Evolutionary conservation across 2,329 filamentous ascomycete genomes (phyloP), one percentile per base, ranked within the genome.

Genomic region (Fusarium proliferatum): DNA sequence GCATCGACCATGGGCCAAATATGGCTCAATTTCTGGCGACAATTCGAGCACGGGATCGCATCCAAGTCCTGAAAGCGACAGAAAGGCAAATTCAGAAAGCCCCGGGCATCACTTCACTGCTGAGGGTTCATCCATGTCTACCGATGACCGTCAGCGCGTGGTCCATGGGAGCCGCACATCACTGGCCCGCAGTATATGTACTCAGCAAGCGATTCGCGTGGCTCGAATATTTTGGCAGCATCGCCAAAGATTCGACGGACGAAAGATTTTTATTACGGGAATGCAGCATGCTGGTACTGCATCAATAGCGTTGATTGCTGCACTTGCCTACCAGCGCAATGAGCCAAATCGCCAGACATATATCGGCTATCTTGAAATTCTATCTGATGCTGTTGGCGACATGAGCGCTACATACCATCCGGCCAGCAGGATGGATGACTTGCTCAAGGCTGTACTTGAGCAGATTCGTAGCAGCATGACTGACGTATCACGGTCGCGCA

Each of bases 211-310:
- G 8, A 86, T 88, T 62, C 80, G 86, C 1, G 85, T 89, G 1
- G 85, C 86, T 0, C 82, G 85, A 28, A 88, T 89, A 65, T 88
- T 88, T 74, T 87, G 85, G 86, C 86, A 88, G 67, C 86, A 89
- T 71, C 82, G 87, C 0, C 86, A 87, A 75, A 82, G 85, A 6
- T 88, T 88, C 59, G 84, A 87, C 60, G 85, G 85, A 3, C 84
- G 83, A 62, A 86, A 86, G 64, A 87, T 88, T 26, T 86, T 85
- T 30, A 80, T 87, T 33, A 85, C 85, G 1, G 86, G 85, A 4
- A 82, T 88, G 53, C 87, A 88, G 71, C 88, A 89, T 78, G 84
- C 86, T 34, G 87, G 87, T 6, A 88, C 87, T 5, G 86, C 88
- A 15, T 86, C 86, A 7, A 86, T 87, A 4, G 87, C 88, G 0